Conservation (phyloP, 176 grass and related monocot species). For the Tillandsia fasciculata region DNA sequence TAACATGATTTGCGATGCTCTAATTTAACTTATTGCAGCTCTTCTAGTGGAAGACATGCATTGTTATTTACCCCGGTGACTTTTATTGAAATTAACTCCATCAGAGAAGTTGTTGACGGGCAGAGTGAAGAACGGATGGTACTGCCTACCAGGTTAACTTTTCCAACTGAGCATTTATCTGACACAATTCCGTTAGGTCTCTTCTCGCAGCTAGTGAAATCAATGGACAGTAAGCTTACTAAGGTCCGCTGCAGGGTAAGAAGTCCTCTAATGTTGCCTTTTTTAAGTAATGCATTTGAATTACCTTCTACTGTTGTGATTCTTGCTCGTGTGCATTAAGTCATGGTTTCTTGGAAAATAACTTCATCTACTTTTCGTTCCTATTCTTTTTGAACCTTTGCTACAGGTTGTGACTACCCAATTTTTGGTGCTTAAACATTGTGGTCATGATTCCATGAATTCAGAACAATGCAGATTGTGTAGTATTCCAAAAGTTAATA, state of each 20-base stretch:
- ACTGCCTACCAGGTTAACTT: constrained; percentile 24
- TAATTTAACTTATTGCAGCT: constrained; percentile 18
- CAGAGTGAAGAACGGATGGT: constrained; percentile 23
- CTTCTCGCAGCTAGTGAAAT: constrained; percentile 33
- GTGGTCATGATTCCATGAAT: constrained; percentile 13
- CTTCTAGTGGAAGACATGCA: constrained; percentile 30
- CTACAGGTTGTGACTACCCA: constrained; percentile 52
- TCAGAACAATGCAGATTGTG: constrained; percentile 12
- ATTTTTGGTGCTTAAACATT: constrained; percentile 47
- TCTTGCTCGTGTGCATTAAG: not conserved
- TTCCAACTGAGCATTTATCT: constrained; percentile 19
- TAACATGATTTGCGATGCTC: not conserved
- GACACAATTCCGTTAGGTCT: constrained; percentile 19
- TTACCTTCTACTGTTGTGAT: not conserved
- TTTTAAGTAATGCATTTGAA: not conserved
- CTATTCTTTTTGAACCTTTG: not conserved
- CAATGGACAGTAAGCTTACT: constrained; percentile 21
- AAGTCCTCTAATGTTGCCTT: constrained; percentile 22
- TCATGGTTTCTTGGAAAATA: not conserved
- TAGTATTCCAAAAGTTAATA: constrained; percentile 34
- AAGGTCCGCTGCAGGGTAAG: constrained; percentile 62
- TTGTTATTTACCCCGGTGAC: constrained; percentile 56
- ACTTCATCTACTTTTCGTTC: constrained; percentile 4
- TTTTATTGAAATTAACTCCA: constrained; percentile 71
- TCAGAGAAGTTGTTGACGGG: constrained; percentile 22